Evolutionary conservation across 768 basidiomycete species (phyloP), one percentile per base, ranked within the genome.

Genomic region (Rhizopogon sp.): DNA sequence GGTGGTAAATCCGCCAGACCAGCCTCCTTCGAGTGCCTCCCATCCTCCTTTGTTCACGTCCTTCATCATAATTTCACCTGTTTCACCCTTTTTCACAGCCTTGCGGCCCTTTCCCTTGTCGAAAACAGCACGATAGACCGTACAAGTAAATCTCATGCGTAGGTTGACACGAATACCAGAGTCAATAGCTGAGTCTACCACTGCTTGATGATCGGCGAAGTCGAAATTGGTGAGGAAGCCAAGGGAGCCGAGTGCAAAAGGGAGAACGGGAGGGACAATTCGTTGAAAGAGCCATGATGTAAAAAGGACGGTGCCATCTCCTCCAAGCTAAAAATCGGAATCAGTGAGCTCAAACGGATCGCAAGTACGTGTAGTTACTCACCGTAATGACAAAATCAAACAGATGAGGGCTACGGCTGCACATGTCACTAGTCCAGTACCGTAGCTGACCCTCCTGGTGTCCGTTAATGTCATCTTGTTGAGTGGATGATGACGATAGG

Each of bases 261-360:
- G 87, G 13, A 99, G 86, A 39, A 98, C 93, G 11, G 97, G 97
- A n/a, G 97, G 97, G 14, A 98, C 97, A 64, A 99, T 93, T 52
- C 87, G 85, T 69, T 99, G 97, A 76, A 99, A 99, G 33, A 99
- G 77, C 97, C 97, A 98, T 3, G 97, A 98, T 5, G 97, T 97
- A 74, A 98, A 99, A 14, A 99, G 82, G 2, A 98, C 95, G 0
- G 97, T 99, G 13, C 97, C 97, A 67, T 99, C 97, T 9, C 97
- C 97, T 45, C 97, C 97, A 58, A 98, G 86, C 95, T 98, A 64
- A 31, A 42, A 39, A 53, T 25, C 40, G 35, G 52, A 25, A 62
- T 64, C 33, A 67, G 58, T 37, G 22, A 39, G 39, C n/a, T 41
- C 8, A 31, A 51, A 50, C 13, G 42, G 50, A 28, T 25, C 35